phyloP scores from a whole-genome alignment of 805 yeast species.

The Teunomyces atbi region DNA sequence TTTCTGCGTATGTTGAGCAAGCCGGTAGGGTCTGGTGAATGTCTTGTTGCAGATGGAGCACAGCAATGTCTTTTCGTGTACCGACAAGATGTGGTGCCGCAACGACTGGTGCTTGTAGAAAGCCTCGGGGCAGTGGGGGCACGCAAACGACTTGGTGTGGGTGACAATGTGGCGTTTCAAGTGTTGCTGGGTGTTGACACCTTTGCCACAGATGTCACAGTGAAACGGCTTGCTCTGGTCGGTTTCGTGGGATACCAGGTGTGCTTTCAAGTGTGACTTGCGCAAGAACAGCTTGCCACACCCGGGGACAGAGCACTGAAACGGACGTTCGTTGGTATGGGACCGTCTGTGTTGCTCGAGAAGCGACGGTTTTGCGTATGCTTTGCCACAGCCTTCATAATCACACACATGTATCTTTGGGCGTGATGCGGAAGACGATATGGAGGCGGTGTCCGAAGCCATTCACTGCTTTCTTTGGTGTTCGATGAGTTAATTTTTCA shows the following conservation, averaged over 20 bases:
- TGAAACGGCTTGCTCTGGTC: constrained; percentile 62
- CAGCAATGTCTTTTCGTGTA: constrained; percentile 55
- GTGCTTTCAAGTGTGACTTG: constrained; percentile 80
- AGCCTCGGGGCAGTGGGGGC: constrained; percentile 65
- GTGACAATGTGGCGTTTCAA: constrained; percentile 78
- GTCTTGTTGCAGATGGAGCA: constrained; percentile 64
- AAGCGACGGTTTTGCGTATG: constrained; percentile 77
- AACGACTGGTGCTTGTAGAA: constrained; percentile 77
- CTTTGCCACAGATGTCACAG: constrained; percentile 77
- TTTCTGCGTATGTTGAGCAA: constrained; percentile 64
- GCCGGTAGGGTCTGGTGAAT: constrained; percentile 62
- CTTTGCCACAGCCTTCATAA: constrained; percentile 65
- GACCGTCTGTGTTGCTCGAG: constrained; percentile 78
- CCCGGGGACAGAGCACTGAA: constrained; percentile 49
- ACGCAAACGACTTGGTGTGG: constrained; percentile 63
- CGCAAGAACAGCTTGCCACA: constrained; percentile 71
- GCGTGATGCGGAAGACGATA: constrained; percentile 34
- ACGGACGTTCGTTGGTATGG: constrained; percentile 81
- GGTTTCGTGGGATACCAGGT: constrained; percentile 57
- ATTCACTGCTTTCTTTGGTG: not conserved
- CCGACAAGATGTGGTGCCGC: constrained; percentile 64
- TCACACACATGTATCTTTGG: constrained; percentile 65
- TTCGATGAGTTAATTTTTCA: not conserved
- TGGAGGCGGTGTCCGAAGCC: constrained; percentile 7
- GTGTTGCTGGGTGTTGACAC: constrained; percentile 79